A percentile compares a stretch with the other conserved stretches of the same genome.
Evolutionary conservation across 441 rosid species (phyloP).

Genomic region (Pelargonium australe): DNA sequence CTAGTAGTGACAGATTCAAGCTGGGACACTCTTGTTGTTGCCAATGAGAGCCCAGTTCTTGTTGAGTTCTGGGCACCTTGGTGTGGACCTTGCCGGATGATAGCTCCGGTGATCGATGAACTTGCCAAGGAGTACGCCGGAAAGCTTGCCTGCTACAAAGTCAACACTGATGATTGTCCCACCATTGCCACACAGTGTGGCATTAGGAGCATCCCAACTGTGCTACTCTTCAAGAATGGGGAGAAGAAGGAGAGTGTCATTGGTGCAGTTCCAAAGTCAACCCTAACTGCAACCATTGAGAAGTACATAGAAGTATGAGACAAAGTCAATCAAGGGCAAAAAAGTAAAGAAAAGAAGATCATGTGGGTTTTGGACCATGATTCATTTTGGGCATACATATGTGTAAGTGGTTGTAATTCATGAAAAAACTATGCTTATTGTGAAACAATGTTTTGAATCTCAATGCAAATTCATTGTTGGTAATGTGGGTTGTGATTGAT

Average conservation of each 20-base stretch:
- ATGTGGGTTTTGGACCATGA: neutral
- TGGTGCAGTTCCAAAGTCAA: constrained; percentile 80
- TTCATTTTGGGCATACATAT: neutral
- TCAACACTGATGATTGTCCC: constrained; percentile 84
- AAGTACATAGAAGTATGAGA: constrained; percentile 32
- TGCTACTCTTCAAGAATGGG: constrained; percentile 75
- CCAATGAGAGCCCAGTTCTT: constrained; percentile 53
- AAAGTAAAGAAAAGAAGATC: neutral
- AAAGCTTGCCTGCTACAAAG: constrained; percentile 75
- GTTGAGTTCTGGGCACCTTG: constrained; percentile 99
- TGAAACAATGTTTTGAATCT: neutral
- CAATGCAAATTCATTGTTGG: no score
- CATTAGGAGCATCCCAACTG: constrained; percentile 85
- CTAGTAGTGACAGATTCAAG: constrained; percentile 45
- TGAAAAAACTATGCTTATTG: neutral
- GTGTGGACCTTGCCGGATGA: constrained; percentile 97
- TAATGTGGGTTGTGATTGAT: no score
- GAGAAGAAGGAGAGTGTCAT: constrained; percentile 84
- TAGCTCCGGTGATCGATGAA: constrained; percentile 73
- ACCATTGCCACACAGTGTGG: constrained; percentile 63
- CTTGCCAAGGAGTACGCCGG: constrained; percentile 68
- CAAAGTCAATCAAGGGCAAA: no score
- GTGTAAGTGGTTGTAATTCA: neutral
- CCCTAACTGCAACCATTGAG: constrained; percentile 63
- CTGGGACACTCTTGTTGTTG: constrained; percentile 72